Base-by-base conservation (phyloP, 257 asterid genomes). In the Nicotiana noctiflora region DNA sequence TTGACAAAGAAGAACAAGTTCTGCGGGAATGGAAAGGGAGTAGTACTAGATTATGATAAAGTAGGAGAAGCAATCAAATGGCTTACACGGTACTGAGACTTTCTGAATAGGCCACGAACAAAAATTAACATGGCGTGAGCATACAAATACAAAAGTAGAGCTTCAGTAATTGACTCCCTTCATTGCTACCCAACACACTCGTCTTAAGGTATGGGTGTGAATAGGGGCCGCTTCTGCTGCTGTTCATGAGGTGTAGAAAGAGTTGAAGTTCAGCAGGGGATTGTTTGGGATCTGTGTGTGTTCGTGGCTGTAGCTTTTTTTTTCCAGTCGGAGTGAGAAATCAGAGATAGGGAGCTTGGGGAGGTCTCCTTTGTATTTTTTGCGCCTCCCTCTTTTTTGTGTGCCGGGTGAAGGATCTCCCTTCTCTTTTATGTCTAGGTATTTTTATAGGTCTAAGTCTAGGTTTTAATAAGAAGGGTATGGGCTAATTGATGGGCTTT, bases 61-160 rank as follows among this genome's bases (percentile, higher is more conserved):
- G 4, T 31, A 37, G 76, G 21, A 37, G 76, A 5, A 37, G 55
- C 2, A n/a, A 27, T 18, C 80, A 29, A 67, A 76, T 3, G 90
- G 81, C 90, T 88, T 82, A 86, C 91, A 81, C 80, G 83, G 67
- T 79, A 12, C 49, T 40, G 84, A 56, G 75, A 66, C 27, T 77
- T 87, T 84, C 85, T 88, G 81, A 85, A 89, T 32, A 85, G 62
- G 63, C 86, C 66, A 5, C 96, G 93, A 79, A 85, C 83, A 86
- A 89, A 85, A 86, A 88, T 40, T 84, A 90, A 87, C 97, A 94
- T 92, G 87, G 91, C 90, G 83, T 82, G 72, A 40, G 72, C 86
- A 83, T 86, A 83, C 85, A 83, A 82, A 75, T 84, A 87, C 78
- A 88, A 84, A 57, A 86, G 65, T 31, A 76, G 76, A 61, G 72